Percentiles rank a stretch among this genome's conserved stretches.
Evolutionary conservation across 192 early-diverging fungal genomes (phyloP).

Genomic region (Gonapodya prolifera): DNA sequence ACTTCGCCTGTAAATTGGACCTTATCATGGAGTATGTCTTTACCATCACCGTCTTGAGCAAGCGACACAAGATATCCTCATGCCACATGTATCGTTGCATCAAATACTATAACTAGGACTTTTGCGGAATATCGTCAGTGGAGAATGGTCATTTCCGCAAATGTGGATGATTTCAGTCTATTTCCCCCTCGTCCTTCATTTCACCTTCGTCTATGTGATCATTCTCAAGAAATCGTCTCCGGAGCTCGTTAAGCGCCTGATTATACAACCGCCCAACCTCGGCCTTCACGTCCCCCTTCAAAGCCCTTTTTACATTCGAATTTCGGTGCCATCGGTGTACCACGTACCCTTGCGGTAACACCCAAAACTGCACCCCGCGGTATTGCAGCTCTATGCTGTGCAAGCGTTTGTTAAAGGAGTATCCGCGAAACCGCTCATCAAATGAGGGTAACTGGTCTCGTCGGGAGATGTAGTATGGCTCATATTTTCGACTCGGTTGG

Average conservation of each 20-base stretch:
- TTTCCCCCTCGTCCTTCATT: no score
- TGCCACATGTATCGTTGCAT: no score
- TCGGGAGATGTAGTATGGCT: constrained; percentile 20
- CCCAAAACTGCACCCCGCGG: constrained; percentile 11
- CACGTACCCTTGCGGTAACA: constrained; percentile 14
- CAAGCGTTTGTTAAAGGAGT: constrained; percentile 20
- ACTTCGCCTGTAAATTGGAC: neutral
- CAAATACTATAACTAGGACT: no score
- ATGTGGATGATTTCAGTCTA: no score
- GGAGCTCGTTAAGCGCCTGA: neutral
- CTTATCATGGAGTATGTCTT: no score
- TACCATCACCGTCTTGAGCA: no score
- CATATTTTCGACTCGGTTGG: constrained; percentile 11
- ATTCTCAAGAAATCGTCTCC: no score
- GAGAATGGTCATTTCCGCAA: no score
- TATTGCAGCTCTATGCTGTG: constrained; percentile 20
- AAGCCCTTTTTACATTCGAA: constrained; percentile 2
- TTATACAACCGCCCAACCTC: neutral
- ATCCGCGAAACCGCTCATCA: constrained; percentile 21
- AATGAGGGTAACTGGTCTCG: constrained; percentile 12
- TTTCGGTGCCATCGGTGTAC: constrained; percentile 16
- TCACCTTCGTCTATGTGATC: no score
- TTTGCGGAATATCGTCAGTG: no score
- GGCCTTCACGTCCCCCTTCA: neutral
- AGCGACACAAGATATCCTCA: no score